Percentiles rank a stretch among this genome's conserved stretches.
These are phyloP conservation scores for Alternaria ethzedia DNA, from an alignment of 2,329 filamentous ascomycete genomes.

Conservation along the genomic window DNA sequence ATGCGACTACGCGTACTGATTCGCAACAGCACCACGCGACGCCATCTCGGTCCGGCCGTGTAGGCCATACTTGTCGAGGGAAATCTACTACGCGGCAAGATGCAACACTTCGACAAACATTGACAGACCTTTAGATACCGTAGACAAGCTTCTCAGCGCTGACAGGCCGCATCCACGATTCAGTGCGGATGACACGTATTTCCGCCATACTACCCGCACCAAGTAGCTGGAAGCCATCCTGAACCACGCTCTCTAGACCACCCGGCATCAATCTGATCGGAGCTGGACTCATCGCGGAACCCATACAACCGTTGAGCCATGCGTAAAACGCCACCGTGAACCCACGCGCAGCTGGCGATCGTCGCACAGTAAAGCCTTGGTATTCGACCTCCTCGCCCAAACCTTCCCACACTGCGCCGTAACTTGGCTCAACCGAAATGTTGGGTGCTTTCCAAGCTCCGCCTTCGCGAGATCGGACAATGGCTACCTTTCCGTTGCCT, in stretches of 20 bases:
- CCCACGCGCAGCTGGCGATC: constrained; percentile 18
- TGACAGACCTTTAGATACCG: constrained; percentile 4
- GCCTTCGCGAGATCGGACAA: constrained; percentile 39
- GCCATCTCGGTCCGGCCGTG: not conserved
- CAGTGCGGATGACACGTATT: constrained; percentile 21
- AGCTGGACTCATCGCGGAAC: constrained; percentile 31
- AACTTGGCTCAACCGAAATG: constrained; percentile 33
- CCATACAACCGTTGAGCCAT: constrained; percentile 36
- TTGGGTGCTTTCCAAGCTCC: constrained; percentile 34
- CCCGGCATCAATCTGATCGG: constrained; percentile 38
- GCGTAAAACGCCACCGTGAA: constrained; percentile 48
- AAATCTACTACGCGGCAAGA: not conserved
- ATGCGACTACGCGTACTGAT: not conserved
- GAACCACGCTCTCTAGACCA: constrained; percentile 28
- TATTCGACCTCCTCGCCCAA: constrained; percentile 52
- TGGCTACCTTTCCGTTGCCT: constrained; percentile 21
- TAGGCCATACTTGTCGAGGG: not conserved
- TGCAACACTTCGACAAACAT: not conserved
- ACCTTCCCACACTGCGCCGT: constrained; percentile 54
- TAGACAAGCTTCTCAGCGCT: constrained; percentile 51
- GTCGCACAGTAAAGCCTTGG: constrained; percentile 34
- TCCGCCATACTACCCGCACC: constrained; percentile 31
- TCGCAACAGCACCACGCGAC: not conserved
- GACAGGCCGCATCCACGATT: constrained; percentile 49
- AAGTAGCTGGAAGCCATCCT: constrained; percentile 19